Base-by-base conservation (phyloP, 176 grass and related monocot species). In the Bonia amplexicaulis region DNA sequence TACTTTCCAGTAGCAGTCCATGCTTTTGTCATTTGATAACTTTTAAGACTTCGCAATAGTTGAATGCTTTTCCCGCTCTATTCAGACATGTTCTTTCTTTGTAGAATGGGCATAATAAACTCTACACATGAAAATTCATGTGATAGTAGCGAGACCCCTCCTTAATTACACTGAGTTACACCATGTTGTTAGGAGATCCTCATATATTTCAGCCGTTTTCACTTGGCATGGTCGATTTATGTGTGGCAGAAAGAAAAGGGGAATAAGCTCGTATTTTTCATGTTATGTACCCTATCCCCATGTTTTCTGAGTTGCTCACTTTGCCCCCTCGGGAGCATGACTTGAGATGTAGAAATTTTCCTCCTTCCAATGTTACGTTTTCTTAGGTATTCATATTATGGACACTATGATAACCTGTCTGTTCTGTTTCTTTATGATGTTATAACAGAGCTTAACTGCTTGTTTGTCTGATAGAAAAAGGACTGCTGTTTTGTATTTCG, bases 21-120 rank as follows among this genome's bases (percentile, higher is more conserved):
- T 58, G 11, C 42, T 82, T 61, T 85, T 80, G 14, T 62, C 46
- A 51, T 83, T 58, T 51, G 19, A 64, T 35, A 72, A 57, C 55
- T 80, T 83, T 27, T 74, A 44, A 64, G 37, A 47, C 39, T 86
- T 88, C 37, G 15, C 15, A 52, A 8, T 85, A 49, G 22, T 73
- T 48, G 46, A 79, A 66, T 35, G 3, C 52, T 26, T 78, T 31
- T 73, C 26, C 8, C 8, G 14, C 6, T 33, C 2, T 25, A 17
- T 74, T 44, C 9, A 10, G 7, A 79, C 59, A 53, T 53, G 22
- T 62, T 53, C 37, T 23, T 66, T 53, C 67, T 72, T 59, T 73
- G 40, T 52, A 47, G 25, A 85, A 62, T 37, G 26, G 64, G 2
- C 5, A 33, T 51, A 59, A 39, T 48, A 72, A 71, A 82, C 22